Evolutionary conservation across 805 yeast species (phyloP), one percentile per base, ranked within the genome.

Genomic region (Teunomyces aglyptinius): DNA sequence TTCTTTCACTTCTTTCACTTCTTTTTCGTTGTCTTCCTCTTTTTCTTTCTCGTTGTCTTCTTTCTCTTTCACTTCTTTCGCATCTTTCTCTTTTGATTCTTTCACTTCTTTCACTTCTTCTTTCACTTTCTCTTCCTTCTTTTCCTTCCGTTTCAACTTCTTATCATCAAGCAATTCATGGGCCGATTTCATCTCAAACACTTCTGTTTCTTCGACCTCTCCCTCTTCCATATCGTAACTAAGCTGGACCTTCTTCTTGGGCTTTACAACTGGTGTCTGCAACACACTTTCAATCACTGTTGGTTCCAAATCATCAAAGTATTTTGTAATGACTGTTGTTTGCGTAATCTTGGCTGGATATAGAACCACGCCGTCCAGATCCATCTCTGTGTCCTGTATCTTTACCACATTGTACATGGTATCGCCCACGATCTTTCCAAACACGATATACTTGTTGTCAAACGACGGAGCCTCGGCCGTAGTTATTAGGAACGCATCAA

Each of bases 401-500:
- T 70, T 68, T 29, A 76, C 60, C 11, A 81, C 75, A 26, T 70
- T 77, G 63, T 72, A 86, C 4, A 81, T 70, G 0, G 83, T 68
- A 28, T 78, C 78, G 3, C 81, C 87, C 2, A 75, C 74, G 11
- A 84, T 67, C 48, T 78, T 76, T 2, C 91, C 92, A 52, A 85
- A 71, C 18, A 81, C 54, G 12, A 54, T 53, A 41, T 11, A 81
- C 71, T 50, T 67, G 24, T 70, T 63, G 50, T 73, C 69, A 45
- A 75, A 65, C 33, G 73, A 74, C 5, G 78, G 76, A 10, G 75
- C 52, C 11, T 76, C 76, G 6, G 63, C 68, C 42, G 76, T 57
- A 1, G 86, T 79, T 15, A 81, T 71, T 43, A 65, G 60, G 46
- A 68, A 66, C 10, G 64, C 58, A 41, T 63, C 68, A 8, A 62